Conservation (phyloP, 257 asterid genomes). For the Solanum chiquidenum region DNA sequence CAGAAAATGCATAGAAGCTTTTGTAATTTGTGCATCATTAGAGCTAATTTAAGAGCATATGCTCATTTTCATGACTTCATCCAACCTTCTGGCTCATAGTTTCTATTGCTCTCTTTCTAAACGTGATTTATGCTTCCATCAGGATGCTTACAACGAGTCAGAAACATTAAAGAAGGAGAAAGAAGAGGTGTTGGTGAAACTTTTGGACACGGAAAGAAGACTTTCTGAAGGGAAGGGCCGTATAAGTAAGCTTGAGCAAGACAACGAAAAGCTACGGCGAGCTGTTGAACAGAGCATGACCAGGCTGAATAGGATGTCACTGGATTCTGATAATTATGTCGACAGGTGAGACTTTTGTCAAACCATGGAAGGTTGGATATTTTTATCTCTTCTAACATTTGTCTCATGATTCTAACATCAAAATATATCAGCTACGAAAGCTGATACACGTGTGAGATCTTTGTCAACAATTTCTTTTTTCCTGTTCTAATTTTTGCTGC, state of each 20-base stretch:
- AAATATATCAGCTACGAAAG: neutral
- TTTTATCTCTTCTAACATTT: neutral
- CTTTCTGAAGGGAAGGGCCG: slow-evolving; percentile 65
- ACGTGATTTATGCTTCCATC: slow-evolving; percentile 14
- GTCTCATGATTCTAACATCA: neutral
- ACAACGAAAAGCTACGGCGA: slow-evolving; percentile 85
- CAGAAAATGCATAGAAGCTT: neutral
- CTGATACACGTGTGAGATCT: neutral
- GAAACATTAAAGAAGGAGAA: slow-evolving; percentile 55
- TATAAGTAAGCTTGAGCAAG: slow-evolving; percentile 80
- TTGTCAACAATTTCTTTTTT: neutral
- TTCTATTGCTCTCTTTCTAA: neutral
- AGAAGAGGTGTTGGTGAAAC: slow-evolving; percentile 47
- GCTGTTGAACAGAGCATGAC: slow-evolving; percentile 98
- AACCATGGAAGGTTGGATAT: neutral
- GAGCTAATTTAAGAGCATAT: neutral
- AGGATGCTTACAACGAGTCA: slow-evolving; percentile 66
- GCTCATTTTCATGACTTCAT: neutral
- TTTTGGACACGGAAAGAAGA: slow-evolving; percentile 55
- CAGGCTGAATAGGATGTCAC: slow-evolving; percentile 95
- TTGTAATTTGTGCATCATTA: neutral
- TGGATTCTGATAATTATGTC: slow-evolving; percentile 92
- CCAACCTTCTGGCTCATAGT: neutral
- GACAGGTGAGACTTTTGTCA: slow-evolving; percentile 56
- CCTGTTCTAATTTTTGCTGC: neutral